Percentiles rank a stretch among this genome's conserved stretches.
These are phyloP conservation scores for Annona cherimola DNA, from an alignment of 164 flowering plant species.

Conservation along the genomic window DNA sequence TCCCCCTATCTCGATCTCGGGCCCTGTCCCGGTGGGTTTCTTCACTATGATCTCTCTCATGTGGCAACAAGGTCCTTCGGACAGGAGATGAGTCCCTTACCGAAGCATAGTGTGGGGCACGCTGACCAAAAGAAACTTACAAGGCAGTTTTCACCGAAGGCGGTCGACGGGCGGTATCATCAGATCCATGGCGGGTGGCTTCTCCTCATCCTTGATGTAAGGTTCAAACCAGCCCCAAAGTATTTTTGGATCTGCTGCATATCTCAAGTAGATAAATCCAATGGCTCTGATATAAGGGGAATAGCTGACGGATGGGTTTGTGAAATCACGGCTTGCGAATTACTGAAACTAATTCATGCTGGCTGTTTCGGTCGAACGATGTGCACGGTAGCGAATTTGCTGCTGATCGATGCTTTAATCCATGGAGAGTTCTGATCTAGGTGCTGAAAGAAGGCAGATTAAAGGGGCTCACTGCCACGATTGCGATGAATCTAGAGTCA, in stretches of 20 bases:
- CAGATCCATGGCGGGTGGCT: constrained; percentile 72
- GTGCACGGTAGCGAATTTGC: no score
- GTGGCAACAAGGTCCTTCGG: constrained; percentile 59
- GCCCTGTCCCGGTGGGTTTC: constrained; percentile 22
- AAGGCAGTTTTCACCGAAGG: constrained; percentile 99
- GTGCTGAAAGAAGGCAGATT: no score
- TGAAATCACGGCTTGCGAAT: no score
- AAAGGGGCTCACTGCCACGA: no score
- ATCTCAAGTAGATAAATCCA: constrained; percentile 88
- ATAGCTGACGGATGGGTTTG: no score
- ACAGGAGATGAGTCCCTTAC: constrained; percentile 97
- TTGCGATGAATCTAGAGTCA: no score
- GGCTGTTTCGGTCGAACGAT: no score
- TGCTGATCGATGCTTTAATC: no score
- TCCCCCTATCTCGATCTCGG: constrained; percentile 12
- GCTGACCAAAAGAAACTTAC: constrained; percentile 99
- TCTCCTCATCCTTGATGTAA: constrained; percentile 91
- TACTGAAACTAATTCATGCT: no score
- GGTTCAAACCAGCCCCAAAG: constrained; percentile 92
- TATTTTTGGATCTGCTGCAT: constrained; percentile 91
- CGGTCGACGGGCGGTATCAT: constrained; percentile 94
- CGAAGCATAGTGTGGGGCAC: constrained; percentile 98
- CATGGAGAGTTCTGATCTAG: no score
- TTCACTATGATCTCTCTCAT: constrained; percentile 41
- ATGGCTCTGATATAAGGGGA: no score